Evolutionary conservation across 2,329 filamentous ascomycete species (phyloP).

Genomic region (Herpotrichia juniperi): DNA sequence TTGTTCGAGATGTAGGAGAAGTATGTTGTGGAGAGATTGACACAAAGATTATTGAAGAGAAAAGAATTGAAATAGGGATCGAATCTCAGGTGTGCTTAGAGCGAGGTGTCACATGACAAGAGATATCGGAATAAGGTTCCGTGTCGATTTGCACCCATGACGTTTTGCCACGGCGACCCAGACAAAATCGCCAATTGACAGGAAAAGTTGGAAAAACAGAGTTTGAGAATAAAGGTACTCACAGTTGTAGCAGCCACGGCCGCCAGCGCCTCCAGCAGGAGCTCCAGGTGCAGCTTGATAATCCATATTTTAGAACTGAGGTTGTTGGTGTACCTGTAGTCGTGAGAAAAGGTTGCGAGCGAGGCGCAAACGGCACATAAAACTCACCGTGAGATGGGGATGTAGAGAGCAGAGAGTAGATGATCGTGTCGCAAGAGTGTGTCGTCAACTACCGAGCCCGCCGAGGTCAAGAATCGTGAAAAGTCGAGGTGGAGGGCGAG

Average conservation of each 20-base stretch:
- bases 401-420: conserved; percentile 13
- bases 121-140: conserved; percentile 12
- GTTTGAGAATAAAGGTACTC: conserved; percentile 24
- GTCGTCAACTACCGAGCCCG: conserved; percentile 13
- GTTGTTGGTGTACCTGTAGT: conserved; percentile 27
- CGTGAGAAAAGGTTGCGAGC: conserved; percentile 9
- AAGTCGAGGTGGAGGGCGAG: conserved; percentile 22
- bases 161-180: conserved; percentile 16
- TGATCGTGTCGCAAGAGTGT: conserved; percentile 23
- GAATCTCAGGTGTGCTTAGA: not conserved
- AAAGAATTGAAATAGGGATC: not conserved
- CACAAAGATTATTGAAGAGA: not conserved
- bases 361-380: conserved; percentile 7
- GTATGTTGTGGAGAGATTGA: not conserved
- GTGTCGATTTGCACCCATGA: conserved; percentile 24
- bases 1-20: not conserved
- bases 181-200: not conserved
- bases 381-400: conserved; percentile 31
- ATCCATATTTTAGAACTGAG: conserved; percentile 37
- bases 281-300: conserved; percentile 39
- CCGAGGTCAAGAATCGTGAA: conserved; percentile 11
- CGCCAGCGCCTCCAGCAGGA: conserved; percentile 33
- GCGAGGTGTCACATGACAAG: conserved; percentile 19
- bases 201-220: not conserved
- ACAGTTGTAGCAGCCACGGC: conserved; percentile 52